These are phyloP conservation scores for Claviceps quebecensis DNA, from an alignment of 2,329 filamentous ascomycete genomes.

Conservation along the genomic window DNA sequence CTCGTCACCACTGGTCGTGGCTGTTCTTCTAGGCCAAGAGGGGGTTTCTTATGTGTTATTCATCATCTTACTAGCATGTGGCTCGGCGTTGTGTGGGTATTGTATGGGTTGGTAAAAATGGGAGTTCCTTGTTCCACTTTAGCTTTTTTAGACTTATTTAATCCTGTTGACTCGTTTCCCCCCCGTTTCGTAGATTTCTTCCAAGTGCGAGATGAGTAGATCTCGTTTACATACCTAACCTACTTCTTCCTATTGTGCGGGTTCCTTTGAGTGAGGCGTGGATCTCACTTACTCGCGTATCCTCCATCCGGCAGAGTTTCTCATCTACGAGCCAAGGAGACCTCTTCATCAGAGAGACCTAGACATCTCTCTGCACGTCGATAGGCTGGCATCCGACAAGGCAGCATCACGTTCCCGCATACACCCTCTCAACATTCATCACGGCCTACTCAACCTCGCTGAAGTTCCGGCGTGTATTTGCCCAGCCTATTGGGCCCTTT, in stretches of 20 bases:
- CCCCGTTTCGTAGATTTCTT: background rate
- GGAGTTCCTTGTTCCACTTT: background rate
- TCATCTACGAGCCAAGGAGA: no score
- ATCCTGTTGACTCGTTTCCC: background rate
- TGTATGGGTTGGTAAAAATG: background rate
- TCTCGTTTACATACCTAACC: no score
- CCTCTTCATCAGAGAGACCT: no score
- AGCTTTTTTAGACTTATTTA: background rate
- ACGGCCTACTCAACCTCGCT: slow-evolving; percentile 8
- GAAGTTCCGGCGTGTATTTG: slow-evolving; percentile 12
- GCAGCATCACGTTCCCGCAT: background rate
- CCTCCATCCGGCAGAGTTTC: no score
- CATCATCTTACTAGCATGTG: slow-evolving; percentile 21
- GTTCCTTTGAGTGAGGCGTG: no score
- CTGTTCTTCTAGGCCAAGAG: background rate
- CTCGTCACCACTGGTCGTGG: background rate
- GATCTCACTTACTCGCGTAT: no score
- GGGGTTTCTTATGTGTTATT: slow-evolving; percentile 7
- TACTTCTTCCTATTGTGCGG: no score
- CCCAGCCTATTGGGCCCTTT: slow-evolving; percentile 7
- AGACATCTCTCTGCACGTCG: no score
- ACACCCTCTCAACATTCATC: slow-evolving; percentile 10
- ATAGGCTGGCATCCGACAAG: no score
- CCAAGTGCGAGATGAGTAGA: background rate
- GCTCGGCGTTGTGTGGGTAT: slow-evolving; percentile 22